These are phyloP conservation scores for Candida wancherniae DNA, from an alignment of 805 yeast species.

Conservation along the genomic window DNA sequence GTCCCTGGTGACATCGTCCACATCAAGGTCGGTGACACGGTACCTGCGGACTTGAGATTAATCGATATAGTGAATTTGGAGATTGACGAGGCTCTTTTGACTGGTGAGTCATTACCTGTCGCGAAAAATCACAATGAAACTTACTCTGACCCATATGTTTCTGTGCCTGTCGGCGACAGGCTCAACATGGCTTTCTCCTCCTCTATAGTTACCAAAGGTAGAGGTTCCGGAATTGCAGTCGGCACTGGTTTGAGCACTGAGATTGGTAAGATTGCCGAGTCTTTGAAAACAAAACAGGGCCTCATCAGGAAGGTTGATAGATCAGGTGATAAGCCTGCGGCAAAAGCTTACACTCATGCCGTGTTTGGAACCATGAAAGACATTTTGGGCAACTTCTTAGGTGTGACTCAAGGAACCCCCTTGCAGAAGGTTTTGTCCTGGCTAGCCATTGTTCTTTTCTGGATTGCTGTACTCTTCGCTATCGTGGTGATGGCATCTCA, in stretches of 20 bases:
- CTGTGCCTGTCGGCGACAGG: constrained; percentile 67
- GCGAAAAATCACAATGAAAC: constrained; percentile 44
- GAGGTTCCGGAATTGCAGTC: constrained; percentile 65
- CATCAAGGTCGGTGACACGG: constrained; percentile 65
- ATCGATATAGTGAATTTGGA: constrained; percentile 59
- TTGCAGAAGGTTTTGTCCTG: constrained; percentile 70
- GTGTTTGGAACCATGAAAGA: constrained; percentile 46
- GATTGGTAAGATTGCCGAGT: constrained; percentile 64
- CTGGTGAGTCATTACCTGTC: constrained; percentile 67
- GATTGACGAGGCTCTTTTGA: constrained; percentile 62
- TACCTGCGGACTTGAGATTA: constrained; percentile 70
- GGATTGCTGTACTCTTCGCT: constrained; percentile 79
- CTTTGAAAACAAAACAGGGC: constrained; percentile 27
- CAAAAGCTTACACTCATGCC: constrained; percentile 45
- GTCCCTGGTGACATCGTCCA: constrained; percentile 71
- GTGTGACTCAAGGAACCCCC: constrained; percentile 78
- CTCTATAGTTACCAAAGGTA: constrained; percentile 66
- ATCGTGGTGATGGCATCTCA: constrained; percentile 85
- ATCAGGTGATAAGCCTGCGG: constrained; percentile 37
- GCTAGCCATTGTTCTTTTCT: constrained; percentile 68
- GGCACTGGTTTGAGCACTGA: constrained; percentile 69
- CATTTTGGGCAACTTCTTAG: constrained; percentile 63
- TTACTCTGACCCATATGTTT: constrained; percentile 26
- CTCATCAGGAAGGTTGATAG: constrained; percentile 38
- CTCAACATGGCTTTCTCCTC: constrained; percentile 68